These are phyloP conservation scores for Russula olivacea DNA, from an alignment of 768 basidiomycete genomes.

Conservation along the genomic window DNA sequence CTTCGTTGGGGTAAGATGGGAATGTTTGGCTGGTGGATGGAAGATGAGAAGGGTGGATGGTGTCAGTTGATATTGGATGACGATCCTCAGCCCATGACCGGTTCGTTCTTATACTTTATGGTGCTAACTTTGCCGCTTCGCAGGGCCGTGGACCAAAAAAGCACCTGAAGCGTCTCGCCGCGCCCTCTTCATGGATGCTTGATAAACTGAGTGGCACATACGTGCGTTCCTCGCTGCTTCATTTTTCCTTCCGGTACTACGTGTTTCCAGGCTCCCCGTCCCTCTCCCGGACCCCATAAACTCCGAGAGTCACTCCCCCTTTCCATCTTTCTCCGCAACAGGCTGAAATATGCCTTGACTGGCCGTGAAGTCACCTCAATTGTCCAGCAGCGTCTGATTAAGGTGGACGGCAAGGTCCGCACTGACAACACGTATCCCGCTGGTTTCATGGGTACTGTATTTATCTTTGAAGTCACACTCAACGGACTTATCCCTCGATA, in stretches of 20 bases:
- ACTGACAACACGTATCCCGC: conserved; percentile 96
- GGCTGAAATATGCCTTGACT: conserved; percentile 97
- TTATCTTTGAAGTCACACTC: not conserved
- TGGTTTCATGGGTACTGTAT: conserved; percentile 86
- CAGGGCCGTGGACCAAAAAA: conserved; percentile 98
- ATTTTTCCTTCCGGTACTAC: not conserved
- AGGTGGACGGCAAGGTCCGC: conserved; percentile 98
- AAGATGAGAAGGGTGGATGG: conserved; percentile 31
- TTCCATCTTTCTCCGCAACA: conserved; percentile 95
- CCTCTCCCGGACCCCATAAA: conserved; percentile 98
- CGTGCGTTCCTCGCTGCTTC: conserved; percentile 43
- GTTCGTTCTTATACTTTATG: conserved; percentile 10
- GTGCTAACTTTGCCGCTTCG: conserved; percentile 27
- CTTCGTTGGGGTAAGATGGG: conserved; percentile 5
- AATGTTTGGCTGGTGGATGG: conserved; percentile 10
- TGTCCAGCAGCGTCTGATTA: conserved; percentile 93
- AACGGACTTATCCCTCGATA: conserved; percentile 30
- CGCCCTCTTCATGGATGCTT: conserved; percentile 99
- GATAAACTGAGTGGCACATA: conserved; percentile 97
- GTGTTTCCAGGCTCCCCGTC: conserved; percentile 73
- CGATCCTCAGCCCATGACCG: conserved; percentile 15
- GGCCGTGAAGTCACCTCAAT: conserved; percentile 94
- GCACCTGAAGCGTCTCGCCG: conserved; percentile 95
- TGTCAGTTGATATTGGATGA: conserved; percentile 29
- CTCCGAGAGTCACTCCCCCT: conserved; percentile 97